phyloP scores from a whole-genome alignment of 139 green algal genomes.

The Coccomyxa sp. region DNA sequence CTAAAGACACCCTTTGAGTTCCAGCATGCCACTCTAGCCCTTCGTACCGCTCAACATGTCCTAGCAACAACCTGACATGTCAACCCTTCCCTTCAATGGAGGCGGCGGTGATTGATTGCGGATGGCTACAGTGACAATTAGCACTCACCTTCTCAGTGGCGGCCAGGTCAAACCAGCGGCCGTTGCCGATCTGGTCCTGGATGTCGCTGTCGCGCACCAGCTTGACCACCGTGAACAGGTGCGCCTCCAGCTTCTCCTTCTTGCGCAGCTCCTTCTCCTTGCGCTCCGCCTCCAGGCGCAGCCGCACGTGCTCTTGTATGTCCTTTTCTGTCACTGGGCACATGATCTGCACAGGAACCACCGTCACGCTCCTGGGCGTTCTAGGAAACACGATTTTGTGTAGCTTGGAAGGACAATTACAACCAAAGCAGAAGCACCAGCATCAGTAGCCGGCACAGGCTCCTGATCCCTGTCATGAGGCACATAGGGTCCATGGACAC shows the following conservation, averaged over 20 bases:
- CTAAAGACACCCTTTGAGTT: not conserved
- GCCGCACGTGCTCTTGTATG: slow-evolving; percentile 76
- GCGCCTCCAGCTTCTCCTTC: slow-evolving; percentile 82
- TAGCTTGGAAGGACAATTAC: too few relatives aligned
- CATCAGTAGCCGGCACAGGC: too few relatives aligned
- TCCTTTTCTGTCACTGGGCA: slow-evolving; percentile 69
- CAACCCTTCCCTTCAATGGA: too few relatives aligned
- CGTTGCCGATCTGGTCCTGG: slow-evolving; percentile 59
- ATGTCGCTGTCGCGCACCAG: slow-evolving; percentile 62
- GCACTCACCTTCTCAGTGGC: slow-evolving; percentile 70
- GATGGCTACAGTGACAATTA: too few relatives aligned
- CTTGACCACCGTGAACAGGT: slow-evolving; percentile 79
- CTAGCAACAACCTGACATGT: too few relatives aligned
- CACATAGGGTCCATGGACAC: too few relatives aligned
- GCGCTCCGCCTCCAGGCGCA: slow-evolving; percentile 64
- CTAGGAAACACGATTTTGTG: too few relatives aligned
- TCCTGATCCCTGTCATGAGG: too few relatives aligned
- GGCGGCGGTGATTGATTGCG: too few relatives aligned
- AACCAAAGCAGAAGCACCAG: too few relatives aligned
- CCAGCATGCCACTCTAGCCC: not conserved
- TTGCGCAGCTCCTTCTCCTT: slow-evolving; percentile 57
- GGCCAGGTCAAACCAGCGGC: slow-evolving; percentile 87
- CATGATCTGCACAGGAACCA: slow-evolving; percentile 69
- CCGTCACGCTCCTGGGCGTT: too few relatives aligned
- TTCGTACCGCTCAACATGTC: too few relatives aligned